Conservation (phyloP, 1,284 basidiomycete genomes). For the Austropuccinia psidii region DNA sequence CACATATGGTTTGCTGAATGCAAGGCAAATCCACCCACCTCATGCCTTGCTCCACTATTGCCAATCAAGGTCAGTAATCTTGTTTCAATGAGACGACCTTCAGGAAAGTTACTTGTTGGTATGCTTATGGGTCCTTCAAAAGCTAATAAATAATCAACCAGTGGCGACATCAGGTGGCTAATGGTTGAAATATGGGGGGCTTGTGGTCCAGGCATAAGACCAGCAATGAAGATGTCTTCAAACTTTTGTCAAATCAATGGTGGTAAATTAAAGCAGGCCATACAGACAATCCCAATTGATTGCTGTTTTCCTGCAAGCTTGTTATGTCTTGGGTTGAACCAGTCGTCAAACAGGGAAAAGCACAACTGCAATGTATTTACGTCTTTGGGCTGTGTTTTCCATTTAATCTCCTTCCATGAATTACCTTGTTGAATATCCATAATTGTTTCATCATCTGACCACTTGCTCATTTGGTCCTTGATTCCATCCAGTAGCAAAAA, state of each 20-base stretch:
- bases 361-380: too few species aligned
- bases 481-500: too few species aligned
- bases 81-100: background rate
- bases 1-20: background rate
- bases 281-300: conserved; percentile 2
- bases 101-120: background rate
- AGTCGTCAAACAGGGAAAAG: conserved; percentile 20
- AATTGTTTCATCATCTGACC: too few species aligned
- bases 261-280: conserved; percentile 20
- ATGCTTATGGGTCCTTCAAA: background rate
- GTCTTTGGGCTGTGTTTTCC: too few species aligned
- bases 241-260: background rate
- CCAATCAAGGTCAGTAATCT: background rate
- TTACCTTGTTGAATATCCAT: too few species aligned
- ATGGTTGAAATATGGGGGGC: background rate
- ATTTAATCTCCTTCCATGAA: too few species aligned
- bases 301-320: conserved; percentile 1
- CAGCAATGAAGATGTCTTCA: background rate
- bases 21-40: conserved; percentile 9
- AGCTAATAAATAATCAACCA: background rate
- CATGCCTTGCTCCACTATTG: background rate
- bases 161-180: background rate
- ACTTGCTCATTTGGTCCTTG: too few species aligned
- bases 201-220: conserved; percentile 3
- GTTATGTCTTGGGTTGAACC: conserved; percentile 24